Percentiles rank a stretch among this genome's conserved stretches.
These are phyloP conservation scores for Cynanchum wilfordii DNA, from an alignment of 257 asterid species.

Conservation along the genomic window DNA sequence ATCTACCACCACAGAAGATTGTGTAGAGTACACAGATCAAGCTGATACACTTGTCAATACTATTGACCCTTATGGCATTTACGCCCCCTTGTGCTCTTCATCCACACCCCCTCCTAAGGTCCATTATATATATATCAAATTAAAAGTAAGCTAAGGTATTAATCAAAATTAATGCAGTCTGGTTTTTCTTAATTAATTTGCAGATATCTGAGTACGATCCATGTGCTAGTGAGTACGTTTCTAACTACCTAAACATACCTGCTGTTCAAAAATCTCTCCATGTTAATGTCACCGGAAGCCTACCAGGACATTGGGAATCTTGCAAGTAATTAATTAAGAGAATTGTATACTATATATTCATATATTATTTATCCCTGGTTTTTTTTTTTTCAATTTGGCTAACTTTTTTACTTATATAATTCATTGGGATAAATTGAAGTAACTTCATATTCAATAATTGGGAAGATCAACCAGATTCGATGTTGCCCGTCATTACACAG, in stretches of 20 bases:
- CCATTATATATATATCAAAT: too few relatives aligned
- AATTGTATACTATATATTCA: neutral
- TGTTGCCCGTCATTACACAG: conserved; percentile 5
- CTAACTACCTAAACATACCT: conserved; percentile 35
- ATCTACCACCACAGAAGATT: conserved; percentile 15
- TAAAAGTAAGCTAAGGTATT: too few relatives aligned
- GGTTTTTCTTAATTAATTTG: conserved; percentile 16
- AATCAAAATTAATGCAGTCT: neutral
- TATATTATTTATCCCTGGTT: neutral
- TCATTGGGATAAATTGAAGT: too few relatives aligned
- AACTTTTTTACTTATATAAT: neutral
- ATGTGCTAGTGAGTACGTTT: conserved; percentile 34
- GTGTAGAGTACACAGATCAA: conserved; percentile 13
- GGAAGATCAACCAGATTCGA: neutral
- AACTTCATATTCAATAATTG: neutral
- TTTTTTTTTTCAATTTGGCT: neutral
- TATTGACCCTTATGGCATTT: conserved; percentile 33
- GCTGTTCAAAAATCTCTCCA: conserved; percentile 53
- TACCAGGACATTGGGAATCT: conserved; percentile 34
- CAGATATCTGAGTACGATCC: conserved; percentile 52
- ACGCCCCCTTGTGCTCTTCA: conserved; percentile 43
- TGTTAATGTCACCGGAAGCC: conserved; percentile 20
- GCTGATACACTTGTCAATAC: conserved; percentile 20
- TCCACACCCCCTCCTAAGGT: neutral
- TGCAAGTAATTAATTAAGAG: conserved; percentile 34